These are phyloP conservation scores for Rugosomyces carneus DNA, from an alignment of 1,284 basidiomycete genomes.

Conservation along the genomic window DNA sequence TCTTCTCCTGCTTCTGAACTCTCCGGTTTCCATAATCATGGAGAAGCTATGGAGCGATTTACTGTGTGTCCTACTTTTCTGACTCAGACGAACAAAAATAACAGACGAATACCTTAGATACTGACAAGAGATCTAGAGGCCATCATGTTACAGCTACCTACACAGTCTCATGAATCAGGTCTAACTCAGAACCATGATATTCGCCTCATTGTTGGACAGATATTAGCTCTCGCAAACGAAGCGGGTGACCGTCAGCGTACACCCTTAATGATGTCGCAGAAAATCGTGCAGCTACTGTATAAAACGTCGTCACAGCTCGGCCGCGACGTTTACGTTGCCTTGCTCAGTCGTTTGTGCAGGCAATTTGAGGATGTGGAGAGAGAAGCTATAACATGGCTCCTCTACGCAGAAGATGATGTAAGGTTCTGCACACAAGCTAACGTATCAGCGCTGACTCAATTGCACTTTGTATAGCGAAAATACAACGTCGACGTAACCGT, in stretches of 20 bases:
- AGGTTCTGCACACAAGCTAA: slow-evolving; percentile 19
- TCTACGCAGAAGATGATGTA: slow-evolving; percentile 96
- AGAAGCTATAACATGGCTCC: slow-evolving; percentile 95
- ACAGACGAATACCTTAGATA: slow-evolving; percentile 31
- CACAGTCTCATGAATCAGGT: slow-evolving; percentile 52
- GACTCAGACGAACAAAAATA: not conserved
- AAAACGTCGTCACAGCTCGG: slow-evolving; percentile 80
- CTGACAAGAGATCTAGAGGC: slow-evolving; percentile 79
- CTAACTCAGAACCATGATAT: slow-evolving; percentile 84
- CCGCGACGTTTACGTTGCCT: slow-evolving; percentile 84
- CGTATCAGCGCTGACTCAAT: slow-evolving; percentile 12
- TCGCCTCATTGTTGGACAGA: slow-evolving; percentile 76
- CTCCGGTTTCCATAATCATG: slow-evolving; percentile 46
- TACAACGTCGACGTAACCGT: slow-evolving; percentile 94
- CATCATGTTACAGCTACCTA: slow-evolving; percentile 62
- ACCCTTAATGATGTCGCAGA: slow-evolving; percentile 90
- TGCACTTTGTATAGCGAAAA: slow-evolving; percentile 79
- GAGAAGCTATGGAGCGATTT: slow-evolving; percentile 76
- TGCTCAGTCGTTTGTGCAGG: slow-evolving; percentile 88
- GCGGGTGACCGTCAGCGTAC: slow-evolving; percentile 80
- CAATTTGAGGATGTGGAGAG: slow-evolving; percentile 90
- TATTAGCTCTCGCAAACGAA: slow-evolving; percentile 74
- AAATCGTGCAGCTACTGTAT: slow-evolving; percentile 86
- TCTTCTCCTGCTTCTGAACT: slow-evolving; percentile 46
- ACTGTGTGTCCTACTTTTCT: slow-evolving; percentile 37